These are phyloP conservation scores for Dendrobium huoshanense DNA, from an alignment of 106 monocot species.

Conservation along the genomic window DNA sequence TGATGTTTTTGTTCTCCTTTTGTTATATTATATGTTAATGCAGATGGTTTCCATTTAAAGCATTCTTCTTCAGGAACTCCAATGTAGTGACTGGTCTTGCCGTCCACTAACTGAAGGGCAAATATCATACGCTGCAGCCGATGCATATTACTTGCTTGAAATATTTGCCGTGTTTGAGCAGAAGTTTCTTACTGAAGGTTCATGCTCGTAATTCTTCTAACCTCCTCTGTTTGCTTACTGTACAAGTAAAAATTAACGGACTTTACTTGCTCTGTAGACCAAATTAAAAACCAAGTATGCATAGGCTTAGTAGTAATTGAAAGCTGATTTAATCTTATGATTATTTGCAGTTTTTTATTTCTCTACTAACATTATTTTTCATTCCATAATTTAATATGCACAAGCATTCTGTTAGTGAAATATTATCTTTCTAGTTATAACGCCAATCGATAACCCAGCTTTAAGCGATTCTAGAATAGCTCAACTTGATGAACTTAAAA, in stretches of 20 bases:
- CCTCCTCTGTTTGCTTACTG: neutral
- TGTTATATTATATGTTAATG: neutral
- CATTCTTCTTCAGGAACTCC: conserved; percentile 59
- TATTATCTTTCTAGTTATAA: neutral
- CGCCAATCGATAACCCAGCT: neutral
- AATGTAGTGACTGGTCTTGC: conserved; percentile 93
- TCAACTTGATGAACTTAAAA: too few relatives aligned
- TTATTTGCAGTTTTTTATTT: neutral
- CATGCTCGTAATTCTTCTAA: conserved; percentile 2
- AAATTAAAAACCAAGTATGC: too few relatives aligned
- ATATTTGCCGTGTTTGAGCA: conserved; percentile 58
- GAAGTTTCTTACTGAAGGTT: conserved; percentile 47
- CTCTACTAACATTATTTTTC: neutral
- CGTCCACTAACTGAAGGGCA: conserved; percentile 81
- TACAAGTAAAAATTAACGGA: neutral
- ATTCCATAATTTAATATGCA: neutral
- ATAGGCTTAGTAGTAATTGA: neutral
- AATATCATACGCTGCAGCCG: conserved; percentile 82
- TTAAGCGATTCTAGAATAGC: neutral
- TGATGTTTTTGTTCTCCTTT: neutral
- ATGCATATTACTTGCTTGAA: conserved; percentile 92
- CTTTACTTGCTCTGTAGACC: too few relatives aligned
- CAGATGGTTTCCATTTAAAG: conserved; percentile 7
- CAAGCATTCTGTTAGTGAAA: neutral
- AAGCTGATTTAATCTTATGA: neutral